A percentile compares a stretch with the other conserved stretches of the same genome.
These are phyloP conservation scores for Mucor circinelloides DNA, from an alignment of 371 early-diverging fungal genomes.

Conservation along the genomic window DNA sequence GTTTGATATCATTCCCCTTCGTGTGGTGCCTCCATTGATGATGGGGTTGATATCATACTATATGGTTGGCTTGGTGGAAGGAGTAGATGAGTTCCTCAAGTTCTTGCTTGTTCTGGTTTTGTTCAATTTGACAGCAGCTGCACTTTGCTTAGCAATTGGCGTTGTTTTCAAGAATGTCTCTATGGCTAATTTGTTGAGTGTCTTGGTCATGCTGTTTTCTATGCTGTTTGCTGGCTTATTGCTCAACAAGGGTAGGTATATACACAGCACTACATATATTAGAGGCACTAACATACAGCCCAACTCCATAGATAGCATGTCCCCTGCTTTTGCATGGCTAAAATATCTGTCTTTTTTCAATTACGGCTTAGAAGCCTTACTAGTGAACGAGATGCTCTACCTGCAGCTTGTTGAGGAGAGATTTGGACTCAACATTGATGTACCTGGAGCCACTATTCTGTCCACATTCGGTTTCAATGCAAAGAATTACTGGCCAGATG, in stretches of 20 bases:
- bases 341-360: constrained; percentile 87
- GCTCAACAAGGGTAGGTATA: constrained; percentile 70
- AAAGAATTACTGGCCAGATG: constrained; percentile 84
- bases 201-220: constrained; percentile 83
- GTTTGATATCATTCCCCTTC: constrained; percentile 85
- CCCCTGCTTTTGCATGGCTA: constrained; percentile 74
- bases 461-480: constrained; percentile 91
- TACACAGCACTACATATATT: neutral
- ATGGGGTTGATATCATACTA: constrained; percentile 86
- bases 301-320: constrained; percentile 66
- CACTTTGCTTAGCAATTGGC: constrained; percentile 80
- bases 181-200: constrained; percentile 78
- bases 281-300: neutral
- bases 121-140: constrained; percentile 84
- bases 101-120: constrained; percentile 86
- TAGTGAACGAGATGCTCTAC: constrained; percentile 84
- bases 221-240: constrained; percentile 92
- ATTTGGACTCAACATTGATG: constrained; percentile 81
- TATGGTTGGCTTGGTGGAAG: constrained; percentile 86
- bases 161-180: constrained; percentile 76
- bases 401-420: constrained; percentile 80
- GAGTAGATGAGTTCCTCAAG: constrained; percentile 68
- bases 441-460: constrained; percentile 85
- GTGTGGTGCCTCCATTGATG: constrained; percentile 85
- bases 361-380: constrained; percentile 86